Evolutionary conservation across 805 yeast species (phyloP).

Genomic region (Cyberlindnera xylosilytica): DNA sequence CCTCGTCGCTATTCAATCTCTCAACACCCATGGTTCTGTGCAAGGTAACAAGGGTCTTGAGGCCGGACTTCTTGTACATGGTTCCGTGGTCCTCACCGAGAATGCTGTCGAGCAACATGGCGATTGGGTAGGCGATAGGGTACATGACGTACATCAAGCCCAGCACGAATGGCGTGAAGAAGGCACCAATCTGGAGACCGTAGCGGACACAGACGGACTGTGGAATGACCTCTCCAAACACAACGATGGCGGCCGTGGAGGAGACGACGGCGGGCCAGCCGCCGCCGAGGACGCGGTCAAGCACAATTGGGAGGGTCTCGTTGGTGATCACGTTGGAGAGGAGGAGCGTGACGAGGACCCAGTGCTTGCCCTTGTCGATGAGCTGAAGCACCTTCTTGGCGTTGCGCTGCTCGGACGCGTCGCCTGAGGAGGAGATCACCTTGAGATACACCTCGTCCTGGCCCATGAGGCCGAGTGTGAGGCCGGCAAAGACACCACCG

Average conservation of each 20-base stretch:
- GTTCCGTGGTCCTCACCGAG: conserved; percentile 97
- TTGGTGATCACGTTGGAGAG: conserved; percentile 88
- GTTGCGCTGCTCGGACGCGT: conserved; percentile 56
- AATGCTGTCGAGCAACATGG: conserved; percentile 71
- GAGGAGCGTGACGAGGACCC: conserved; percentile 89
- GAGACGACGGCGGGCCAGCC: conserved; percentile 96
- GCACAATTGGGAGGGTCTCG: conserved; percentile 89
- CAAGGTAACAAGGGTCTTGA: conserved; percentile 87
- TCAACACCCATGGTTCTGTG: conserved; percentile 96
- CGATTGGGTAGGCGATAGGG: conserved; percentile 91
- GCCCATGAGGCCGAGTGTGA: conserved; percentile 96
- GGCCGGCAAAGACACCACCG: conserved; percentile 91
- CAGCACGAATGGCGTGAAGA: conserved; percentile 84
- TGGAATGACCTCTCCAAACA: conserved; percentile 96
- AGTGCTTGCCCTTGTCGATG: conserved; percentile 84
- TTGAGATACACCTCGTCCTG: conserved; percentile 94
- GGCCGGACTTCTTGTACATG: conserved; percentile 85
- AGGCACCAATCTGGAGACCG: conserved; percentile 88
- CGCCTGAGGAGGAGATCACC: conserved; percentile 89
- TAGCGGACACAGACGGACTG: conserved; percentile 91
- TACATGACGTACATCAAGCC: conserved; percentile 83
- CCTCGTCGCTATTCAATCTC: conserved; percentile 90
- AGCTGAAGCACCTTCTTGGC: conserved; percentile 71
- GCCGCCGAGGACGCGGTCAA: conserved; percentile 91
- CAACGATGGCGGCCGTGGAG: conserved; percentile 88